Conservation (phyloP, 768 basidiomycete species). For the Tricholoma furcatifolium region DNA sequence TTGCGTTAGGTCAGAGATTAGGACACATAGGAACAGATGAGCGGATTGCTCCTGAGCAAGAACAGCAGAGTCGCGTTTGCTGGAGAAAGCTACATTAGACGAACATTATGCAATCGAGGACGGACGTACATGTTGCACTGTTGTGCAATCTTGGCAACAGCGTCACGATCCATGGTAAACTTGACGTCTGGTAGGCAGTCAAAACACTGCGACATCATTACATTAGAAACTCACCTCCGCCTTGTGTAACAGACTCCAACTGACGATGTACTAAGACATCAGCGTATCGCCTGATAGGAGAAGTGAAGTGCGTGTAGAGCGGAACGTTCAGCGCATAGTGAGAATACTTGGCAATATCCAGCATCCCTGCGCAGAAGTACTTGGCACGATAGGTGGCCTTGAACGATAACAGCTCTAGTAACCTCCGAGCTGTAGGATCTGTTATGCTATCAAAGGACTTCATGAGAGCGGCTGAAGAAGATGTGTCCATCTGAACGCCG, state of each 20-base stretch:
- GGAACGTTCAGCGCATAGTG: conserved; percentile 91
- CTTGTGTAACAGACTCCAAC: conserved; percentile 83
- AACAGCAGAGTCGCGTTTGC: conserved; percentile 87
- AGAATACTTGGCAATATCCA: conserved; percentile 96
- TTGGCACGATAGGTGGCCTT: conserved; percentile 96
- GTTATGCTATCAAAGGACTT: conserved; percentile 73
- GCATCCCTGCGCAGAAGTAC: conserved; percentile 99
- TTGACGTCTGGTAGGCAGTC: conserved; percentile 58
- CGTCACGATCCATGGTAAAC: conserved; percentile 97
- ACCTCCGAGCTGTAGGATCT: conserved; percentile 69
- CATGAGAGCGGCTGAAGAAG: conserved; percentile 81
- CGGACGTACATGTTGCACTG: conserved; percentile 89
- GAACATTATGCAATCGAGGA: background rate
- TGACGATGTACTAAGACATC: conserved; percentile 97
- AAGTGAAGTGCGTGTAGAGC: conserved; percentile 92
- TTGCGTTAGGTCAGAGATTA: conserved; percentile 91
- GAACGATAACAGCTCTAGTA: conserved; percentile 81
- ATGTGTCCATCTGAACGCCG: conserved; percentile 78
- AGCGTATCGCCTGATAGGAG: conserved; percentile 90
- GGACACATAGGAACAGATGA: conserved; percentile 91
- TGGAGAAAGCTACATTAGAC: conserved; percentile 26
- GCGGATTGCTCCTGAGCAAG: conserved; percentile 96
- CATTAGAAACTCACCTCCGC: conserved; percentile 47
- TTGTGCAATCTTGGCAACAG: conserved; percentile 96
- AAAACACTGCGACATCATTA: conserved; percentile 1